Evolutionary conservation across 2,329 filamentous ascomycete species (phyloP).

Genomic region (Paracorniculantispora psalliotae): DNA sequence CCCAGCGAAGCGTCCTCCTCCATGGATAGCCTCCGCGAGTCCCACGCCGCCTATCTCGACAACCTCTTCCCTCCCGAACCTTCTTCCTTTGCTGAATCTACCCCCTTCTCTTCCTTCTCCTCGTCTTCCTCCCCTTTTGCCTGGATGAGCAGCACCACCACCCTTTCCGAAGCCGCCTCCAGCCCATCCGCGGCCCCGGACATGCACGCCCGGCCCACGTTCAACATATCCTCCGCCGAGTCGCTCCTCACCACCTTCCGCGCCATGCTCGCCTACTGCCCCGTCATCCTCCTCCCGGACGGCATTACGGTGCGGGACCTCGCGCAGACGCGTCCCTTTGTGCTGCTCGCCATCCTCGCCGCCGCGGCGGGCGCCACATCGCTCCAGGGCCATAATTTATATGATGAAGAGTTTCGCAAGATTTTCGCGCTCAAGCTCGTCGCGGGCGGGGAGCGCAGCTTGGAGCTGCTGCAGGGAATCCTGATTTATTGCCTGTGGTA

Average conservation of each 20-base stretch:
- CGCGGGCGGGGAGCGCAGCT: constrained; percentile 49
- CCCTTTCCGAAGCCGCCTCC: constrained; percentile 18
- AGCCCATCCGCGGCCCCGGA: constrained; percentile 27
- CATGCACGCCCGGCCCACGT: constrained; percentile 45
- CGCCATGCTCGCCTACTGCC: constrained; percentile 39
- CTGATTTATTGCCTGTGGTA: constrained; percentile 56
- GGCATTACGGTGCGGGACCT: constrained; percentile 40
- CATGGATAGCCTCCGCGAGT: constrained; percentile 38
- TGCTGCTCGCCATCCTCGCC: constrained; percentile 50
- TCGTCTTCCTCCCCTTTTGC: background rate
- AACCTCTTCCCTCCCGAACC: constrained; percentile 30
- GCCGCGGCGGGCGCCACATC: constrained; percentile 43
- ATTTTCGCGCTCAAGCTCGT: constrained; percentile 53
- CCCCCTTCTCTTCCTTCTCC: constrained; percentile 18
- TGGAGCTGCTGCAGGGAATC: constrained; percentile 53
- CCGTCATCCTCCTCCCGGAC: constrained; percentile 36
- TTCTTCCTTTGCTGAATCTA: constrained; percentile 19
- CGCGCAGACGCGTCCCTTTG: constrained; percentile 44
- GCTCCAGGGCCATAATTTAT: constrained; percentile 47
- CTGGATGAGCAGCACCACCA: background rate
- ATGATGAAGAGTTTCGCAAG: constrained; percentile 55
- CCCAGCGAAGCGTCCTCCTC: constrained; percentile 31
- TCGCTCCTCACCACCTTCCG: constrained; percentile 40
- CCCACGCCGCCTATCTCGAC: constrained; percentile 40
- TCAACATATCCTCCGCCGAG: constrained; percentile 50